These are phyloP conservation scores for Kwoniella dendrophila DNA, from an alignment of 768 basidiomycete genomes.

Conservation along the genomic window DNA sequence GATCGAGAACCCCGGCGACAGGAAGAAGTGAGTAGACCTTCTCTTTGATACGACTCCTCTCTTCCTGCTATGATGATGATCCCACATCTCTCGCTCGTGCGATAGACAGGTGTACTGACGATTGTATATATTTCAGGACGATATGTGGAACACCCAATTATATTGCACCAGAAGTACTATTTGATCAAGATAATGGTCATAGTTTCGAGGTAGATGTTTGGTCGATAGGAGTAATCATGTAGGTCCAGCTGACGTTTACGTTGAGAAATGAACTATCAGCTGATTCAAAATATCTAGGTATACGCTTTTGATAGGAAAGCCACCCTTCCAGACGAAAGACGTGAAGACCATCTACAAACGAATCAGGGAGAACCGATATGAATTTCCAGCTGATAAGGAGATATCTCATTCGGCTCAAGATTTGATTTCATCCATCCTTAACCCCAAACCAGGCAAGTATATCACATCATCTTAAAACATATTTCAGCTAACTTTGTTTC, in stretches of 20 bases:
- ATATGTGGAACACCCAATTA: conserved; percentile 98
- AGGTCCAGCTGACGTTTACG: conserved; percentile 30
- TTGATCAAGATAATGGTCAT: conserved; percentile 93
- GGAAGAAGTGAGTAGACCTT: conserved; percentile 72
- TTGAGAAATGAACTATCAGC: not conserved
- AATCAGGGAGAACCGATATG: conserved; percentile 90
- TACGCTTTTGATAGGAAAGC: conserved; percentile 89
- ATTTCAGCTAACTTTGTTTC: not conserved
- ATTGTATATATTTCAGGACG: conserved; percentile 62
- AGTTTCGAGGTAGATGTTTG: conserved; percentile 98
- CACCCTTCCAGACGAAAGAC: conserved; percentile 97
- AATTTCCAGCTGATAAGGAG: conserved; percentile 76
- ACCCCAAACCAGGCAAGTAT: conserved; percentile 67
- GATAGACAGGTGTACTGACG: not conserved
- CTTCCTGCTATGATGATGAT: not conserved
- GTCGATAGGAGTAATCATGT: conserved; percentile 93
- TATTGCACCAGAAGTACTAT: conserved; percentile 93
- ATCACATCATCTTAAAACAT: not conserved
- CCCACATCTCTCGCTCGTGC: not conserved
- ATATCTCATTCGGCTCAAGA: conserved; percentile 73
- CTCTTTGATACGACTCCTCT: not conserved
- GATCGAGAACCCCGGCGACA: conserved; percentile 91
- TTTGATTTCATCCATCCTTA: conserved; percentile 81
- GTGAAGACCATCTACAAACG: conserved; percentile 97
- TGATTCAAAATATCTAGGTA: conserved; percentile 59